Base-by-base conservation (phyloP, 2,329 filamentous ascomycete species). In the Penicillium carneum region DNA sequence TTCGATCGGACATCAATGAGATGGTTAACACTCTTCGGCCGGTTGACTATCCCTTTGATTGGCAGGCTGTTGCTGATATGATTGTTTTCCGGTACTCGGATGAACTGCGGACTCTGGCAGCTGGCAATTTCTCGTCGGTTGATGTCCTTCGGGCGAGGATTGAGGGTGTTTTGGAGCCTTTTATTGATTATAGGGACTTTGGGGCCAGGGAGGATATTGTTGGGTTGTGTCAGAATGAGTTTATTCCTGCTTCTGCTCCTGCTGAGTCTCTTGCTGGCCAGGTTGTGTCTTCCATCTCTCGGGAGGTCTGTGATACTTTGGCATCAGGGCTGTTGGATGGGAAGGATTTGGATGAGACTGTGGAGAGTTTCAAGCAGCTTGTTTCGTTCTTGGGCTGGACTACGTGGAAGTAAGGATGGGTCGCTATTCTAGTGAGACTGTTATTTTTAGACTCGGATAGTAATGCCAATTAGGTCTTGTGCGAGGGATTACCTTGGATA, bases 21-120 rank as follows among this genome's bases (percentile, higher is more conserved):
- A 74, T 84, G 57, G 72, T 82, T 2, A 66, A 71, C 8, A 63
- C 39, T 57, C 41, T 69, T 11, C 70, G 71, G 12, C 65, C 18
- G 71, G 67, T 23, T 71, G 63, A 0, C 71, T 18, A 55, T 41
- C 34, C 59, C 5, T 66, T 84, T 14, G 77, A 90, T 66, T 91
- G 89, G 89, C 89, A 91, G 71, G 81, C 77, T 0, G 77, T 88
- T 0, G 81, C 83, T 0, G 89, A 92, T 69, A 80, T 88, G 78
- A 78, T 91, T 12, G 79, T 89, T 31, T 31, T 31, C 29, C 9
- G 29, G 29, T 31, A 9, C 6, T 31, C 9, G 29, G 29, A 31
- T 31, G 29, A 31, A 31, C 29, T 31, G 29, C 29, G 10, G 31
- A 60, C 56, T 47, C 59, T 74, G 16, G 48, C 61, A 7, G 59